Evolutionary conservation across 768 basidiomycete genomes (phyloP), one percentile per base, ranked within the genome.

Genomic region (Russula emetica): DNA sequence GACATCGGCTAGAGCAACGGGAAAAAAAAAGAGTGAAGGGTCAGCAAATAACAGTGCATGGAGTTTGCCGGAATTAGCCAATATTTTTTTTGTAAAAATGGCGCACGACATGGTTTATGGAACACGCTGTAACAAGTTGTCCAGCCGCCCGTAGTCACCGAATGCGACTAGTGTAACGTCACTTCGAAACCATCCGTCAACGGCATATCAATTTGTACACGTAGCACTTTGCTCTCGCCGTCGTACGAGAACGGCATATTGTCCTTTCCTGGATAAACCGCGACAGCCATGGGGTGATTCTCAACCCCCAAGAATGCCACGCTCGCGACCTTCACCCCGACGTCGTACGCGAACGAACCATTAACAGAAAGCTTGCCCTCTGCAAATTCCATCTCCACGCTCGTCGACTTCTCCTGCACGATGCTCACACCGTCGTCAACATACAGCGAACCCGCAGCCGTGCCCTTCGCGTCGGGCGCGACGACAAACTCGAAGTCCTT

Each of bases 351-450:
- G 40, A 75, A 77, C 24, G 62, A 59, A 16, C 76, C 76, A 6
- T 47, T 55, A 38, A 75, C 71, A 10, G 60, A 67, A 53, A 80
- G 67, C 67, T 60, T 69, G 54, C 67, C 66, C 32, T 68, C 60
- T 52, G 49, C 58, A 67, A 64, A 79, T 32, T 44, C 55, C 60
- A 79, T 71, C 34, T 61, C 32, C 20, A 76, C 74, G 26, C 61
- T 44, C 40, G 78, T 77, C 62, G 69, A 69, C 42, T 66, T 57
- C 44, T 57, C 58, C 28, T 69, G 77, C 26, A 66, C 67, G 56
- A 77, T 67, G 8, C 82, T 84, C 45, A 81, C 82, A 14, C 87
- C 86, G 64, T 88, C 86, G 69, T 88, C 87, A 36, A 85, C 66
- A 70, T 87, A 87, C 42, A 88, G 75, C 44, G 68, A 49, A 0